phyloP scores from a whole-genome alignment of 192 early-diverging fungal species.

The Kickxella alabastrina region DNA sequence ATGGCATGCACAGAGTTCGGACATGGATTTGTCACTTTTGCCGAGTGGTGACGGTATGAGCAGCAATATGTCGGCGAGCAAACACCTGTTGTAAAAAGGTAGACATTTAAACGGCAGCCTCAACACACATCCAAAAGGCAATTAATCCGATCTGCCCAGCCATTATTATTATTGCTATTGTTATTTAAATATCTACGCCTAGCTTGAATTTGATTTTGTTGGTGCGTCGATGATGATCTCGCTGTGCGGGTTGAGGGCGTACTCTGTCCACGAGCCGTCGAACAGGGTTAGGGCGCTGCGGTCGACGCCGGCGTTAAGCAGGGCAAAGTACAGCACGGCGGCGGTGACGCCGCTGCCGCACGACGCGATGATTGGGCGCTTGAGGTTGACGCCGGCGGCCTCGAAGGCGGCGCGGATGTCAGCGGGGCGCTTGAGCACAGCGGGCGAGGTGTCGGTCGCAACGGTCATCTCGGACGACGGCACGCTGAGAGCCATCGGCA shows the following conservation, averaged over 20 bases:
- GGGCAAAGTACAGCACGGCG: slow-evolving; percentile 71
- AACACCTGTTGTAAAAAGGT: too few relatives aligned
- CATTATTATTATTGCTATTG: too few relatives aligned
- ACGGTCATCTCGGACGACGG: slow-evolving; percentile 63
- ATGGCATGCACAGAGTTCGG: too few relatives aligned
- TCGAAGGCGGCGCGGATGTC: slow-evolving; percentile 58
- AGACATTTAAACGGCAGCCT: too few relatives aligned
- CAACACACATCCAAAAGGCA: too few relatives aligned
- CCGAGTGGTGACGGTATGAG: too few relatives aligned
- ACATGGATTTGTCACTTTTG: too few relatives aligned
- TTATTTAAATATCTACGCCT: too few relatives aligned
- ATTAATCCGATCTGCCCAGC: too few relatives aligned
- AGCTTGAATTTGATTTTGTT: too few relatives aligned
- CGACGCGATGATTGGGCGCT: slow-evolving; percentile 67
- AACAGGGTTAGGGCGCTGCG: slow-evolving; percentile 66
- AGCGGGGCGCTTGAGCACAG: slow-evolving; percentile 45
- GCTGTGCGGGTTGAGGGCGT: slow-evolving; percentile 65
- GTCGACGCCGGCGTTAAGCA: slow-evolving; percentile 60
- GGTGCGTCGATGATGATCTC: slow-evolving; percentile 66
- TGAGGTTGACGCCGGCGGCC: slow-evolving; percentile 62
- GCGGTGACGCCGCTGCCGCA: slow-evolving; percentile 92
- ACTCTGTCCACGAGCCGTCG: slow-evolving; percentile 93
- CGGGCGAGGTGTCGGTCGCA: slow-evolving; percentile 5
- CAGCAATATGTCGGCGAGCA: too few relatives aligned
- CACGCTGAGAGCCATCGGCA: slow-evolving; percentile 75